These are phyloP conservation scores for Entomortierella lignicola DNA, from an alignment of 192 early-diverging fungal genomes.

Conservation along the genomic window DNA sequence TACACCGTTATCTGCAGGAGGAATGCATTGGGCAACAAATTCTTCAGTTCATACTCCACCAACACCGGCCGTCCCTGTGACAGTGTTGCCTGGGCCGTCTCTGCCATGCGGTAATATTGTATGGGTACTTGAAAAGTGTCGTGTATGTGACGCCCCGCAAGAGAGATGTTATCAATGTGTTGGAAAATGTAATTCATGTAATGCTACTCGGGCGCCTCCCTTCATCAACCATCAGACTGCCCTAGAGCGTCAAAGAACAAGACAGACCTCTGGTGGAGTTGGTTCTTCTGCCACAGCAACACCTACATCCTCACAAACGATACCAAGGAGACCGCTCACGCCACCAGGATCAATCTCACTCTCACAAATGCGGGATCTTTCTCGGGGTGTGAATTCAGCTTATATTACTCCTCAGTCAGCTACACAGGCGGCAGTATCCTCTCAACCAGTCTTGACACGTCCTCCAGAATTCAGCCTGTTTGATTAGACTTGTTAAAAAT, in stretches of 20 bases:
- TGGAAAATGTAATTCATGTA: conserved; percentile 28
- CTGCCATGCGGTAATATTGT: conserved; percentile 47
- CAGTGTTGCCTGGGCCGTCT: background rate
- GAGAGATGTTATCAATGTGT: conserved; percentile 54
- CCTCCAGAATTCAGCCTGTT: conserved; percentile 48
- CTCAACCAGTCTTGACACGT: background rate
- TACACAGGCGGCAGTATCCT: too few relatives aligned
- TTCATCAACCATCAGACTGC: conserved; percentile 50
- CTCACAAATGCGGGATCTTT: conserved; percentile 16
- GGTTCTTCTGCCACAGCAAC: background rate
- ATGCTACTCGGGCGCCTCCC: conserved; percentile 43
- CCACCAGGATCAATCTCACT: conserved; percentile 49
- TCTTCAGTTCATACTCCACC: background rate
- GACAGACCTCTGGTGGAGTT: background rate
- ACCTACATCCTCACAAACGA: background rate
- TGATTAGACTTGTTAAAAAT: conserved; percentile 34
- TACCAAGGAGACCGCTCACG: conserved; percentile 6
- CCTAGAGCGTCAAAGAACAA: conserved; percentile 17
- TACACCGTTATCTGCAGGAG: background rate
- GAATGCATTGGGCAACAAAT: conserved; percentile 31
- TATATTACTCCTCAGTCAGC: conserved; percentile 4
- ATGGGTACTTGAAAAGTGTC: conserved; percentile 44
- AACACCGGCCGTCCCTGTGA: background rate
- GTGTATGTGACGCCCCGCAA: conserved; percentile 44
- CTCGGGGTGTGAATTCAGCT: background rate